Evolutionary conservation across 2,329 filamentous ascomycete species (phyloP).

Genomic region (Trichophyton verrucosum): DNA sequence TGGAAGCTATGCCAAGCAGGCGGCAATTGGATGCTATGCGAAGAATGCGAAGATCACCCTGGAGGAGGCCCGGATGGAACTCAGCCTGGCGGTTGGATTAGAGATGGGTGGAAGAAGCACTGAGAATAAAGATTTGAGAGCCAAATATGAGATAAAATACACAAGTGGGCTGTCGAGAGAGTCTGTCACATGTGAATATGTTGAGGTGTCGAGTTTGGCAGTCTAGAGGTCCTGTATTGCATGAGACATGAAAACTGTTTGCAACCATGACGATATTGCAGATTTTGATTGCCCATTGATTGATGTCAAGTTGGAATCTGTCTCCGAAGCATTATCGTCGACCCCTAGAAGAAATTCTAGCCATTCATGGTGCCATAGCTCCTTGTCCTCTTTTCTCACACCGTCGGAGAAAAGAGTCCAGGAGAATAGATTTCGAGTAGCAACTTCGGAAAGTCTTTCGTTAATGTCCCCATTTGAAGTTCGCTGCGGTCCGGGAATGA

Average conservation of each 20-base stretch:
- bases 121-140: no score
- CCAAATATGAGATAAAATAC: no score
- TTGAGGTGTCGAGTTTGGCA: not conserved
- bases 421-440: conserved; percentile 7
- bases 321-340: not conserved
- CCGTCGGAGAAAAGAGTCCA: conserved; percentile 8
- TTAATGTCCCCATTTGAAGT: not conserved
- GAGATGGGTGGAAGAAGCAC: no score
- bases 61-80: no score
- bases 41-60: no score
- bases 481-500: not conserved
- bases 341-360: conserved; percentile 4
- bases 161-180: no score
- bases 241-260: not conserved
- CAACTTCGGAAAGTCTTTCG: conserved; percentile 8
- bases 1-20: no score
- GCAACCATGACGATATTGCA: not conserved
- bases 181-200: no score
- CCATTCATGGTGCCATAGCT: conserved; percentile 9
- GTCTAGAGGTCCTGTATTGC: not conserved
- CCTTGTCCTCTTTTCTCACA: conserved; percentile 6
- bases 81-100: no score
- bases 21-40: no score
- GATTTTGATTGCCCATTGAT: not conserved
- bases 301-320: not conserved